Conservation (phyloP, 345 rosid genomes). For the Populus simonii region DNA sequence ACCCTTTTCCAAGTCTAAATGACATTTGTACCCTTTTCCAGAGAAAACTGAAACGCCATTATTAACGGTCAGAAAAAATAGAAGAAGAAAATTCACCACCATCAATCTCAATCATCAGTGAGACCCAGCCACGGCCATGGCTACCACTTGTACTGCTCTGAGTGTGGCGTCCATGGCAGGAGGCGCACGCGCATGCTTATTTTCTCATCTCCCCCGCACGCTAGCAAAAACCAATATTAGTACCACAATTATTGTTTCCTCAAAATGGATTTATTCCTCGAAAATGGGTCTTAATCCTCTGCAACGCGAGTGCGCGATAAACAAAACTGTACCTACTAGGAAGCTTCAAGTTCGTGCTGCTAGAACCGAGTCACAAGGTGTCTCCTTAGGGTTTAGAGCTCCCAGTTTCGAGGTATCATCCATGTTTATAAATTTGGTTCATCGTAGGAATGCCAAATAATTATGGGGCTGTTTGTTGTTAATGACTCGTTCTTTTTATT, state of each 20-base stretch:
- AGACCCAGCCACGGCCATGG: conserved; percentile 21
- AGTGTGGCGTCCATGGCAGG: conserved; percentile 23
- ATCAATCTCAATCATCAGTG: not conserved
- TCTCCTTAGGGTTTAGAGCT: conserved; percentile 58
- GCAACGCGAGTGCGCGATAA: conserved; percentile 25
- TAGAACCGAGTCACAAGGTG: conserved; percentile 56
- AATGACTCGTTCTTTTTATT: not conserved
- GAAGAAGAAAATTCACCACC: not conserved
- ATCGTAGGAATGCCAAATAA: not conserved
- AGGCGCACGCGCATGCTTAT: not conserved
- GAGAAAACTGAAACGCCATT: not conserved
- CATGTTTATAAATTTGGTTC: not conserved
- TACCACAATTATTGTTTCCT: conserved; percentile 11
- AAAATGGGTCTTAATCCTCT: conserved; percentile 23
- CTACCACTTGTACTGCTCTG: conserved; percentile 21
- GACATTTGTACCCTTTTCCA: not conserved
- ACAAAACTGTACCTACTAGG: conserved; percentile 20
- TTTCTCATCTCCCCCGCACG: conserved; percentile 10
- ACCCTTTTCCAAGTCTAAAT: not conserved
- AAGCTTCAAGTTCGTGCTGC: conserved; percentile 58
- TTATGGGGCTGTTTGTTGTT: not conserved
- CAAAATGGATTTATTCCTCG: not conserved
- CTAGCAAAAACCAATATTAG: conserved; percentile 2
- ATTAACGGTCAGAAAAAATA: not conserved
- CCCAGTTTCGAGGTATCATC: conserved; percentile 57